These are phyloP conservation scores for Ulmus americana DNA, from an alignment of 331 rosid species.

Conservation along the genomic window DNA sequence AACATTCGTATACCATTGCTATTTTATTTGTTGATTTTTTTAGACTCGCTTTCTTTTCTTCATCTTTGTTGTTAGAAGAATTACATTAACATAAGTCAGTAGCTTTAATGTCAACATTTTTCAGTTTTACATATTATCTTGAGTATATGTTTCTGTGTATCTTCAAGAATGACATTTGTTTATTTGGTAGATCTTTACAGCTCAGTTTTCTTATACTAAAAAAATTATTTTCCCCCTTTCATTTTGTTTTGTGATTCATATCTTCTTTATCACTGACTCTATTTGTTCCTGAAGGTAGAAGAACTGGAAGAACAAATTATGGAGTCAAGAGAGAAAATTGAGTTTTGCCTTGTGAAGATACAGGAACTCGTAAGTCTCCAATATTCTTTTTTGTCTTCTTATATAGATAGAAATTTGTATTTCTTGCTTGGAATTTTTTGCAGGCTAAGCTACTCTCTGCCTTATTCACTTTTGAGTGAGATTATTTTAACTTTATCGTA, in stretches of 20 bases:
- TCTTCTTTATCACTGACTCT: constrained; percentile 16
- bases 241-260: not conserved
- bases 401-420: not conserved
- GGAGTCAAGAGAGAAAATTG: constrained; percentile 78
- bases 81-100: constrained; percentile 3
- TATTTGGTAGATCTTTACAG: constrained; percentile 13
- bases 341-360: constrained; percentile 72
- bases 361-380: constrained; percentile 83
- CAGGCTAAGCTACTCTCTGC: not conserved
- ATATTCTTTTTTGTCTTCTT: not conserved
- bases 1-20: no score
- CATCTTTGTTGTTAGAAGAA: not conserved
- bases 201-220: constrained; percentile 4
- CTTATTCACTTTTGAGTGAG: not conserved
- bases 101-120: constrained; percentile 11
- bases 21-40: no score
- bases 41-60: constrained; percentile 11
- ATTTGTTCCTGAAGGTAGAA: constrained; percentile 61
- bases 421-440: not conserved
- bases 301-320: constrained; percentile 81
- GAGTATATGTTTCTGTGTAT: constrained; percentile 18
- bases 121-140: constrained; percentile 12
- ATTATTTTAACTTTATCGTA: not conserved
- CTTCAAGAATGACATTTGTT: constrained; percentile 9
- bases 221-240: not conserved